Evolutionary conservation across 2,329 filamentous ascomycete species (phyloP).

Genomic region (Curvularia hawaiiensis): DNA sequence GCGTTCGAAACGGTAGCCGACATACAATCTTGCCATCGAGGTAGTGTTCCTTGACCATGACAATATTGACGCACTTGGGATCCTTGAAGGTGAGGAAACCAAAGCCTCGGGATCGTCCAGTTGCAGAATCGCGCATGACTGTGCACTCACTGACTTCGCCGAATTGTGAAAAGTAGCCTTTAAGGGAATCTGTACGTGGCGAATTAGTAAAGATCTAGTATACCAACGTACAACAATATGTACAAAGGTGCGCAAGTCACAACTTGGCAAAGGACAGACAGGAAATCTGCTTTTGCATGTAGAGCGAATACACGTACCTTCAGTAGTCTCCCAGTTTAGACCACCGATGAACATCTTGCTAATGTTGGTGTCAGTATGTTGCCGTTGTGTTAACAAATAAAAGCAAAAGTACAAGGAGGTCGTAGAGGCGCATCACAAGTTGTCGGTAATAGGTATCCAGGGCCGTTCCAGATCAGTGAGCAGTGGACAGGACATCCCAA

Average conservation of each 20-base stretch:
- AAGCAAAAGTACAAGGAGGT: background rate
- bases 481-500: background rate
- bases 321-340: conserved; percentile 98
- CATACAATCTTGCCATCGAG: conserved; percentile 97
- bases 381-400: background rate
- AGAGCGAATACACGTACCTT: conserved; percentile 69
- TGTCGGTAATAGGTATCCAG: background rate
- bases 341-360: conserved; percentile 99
- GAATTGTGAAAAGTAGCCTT: conserved; percentile 97
- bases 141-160: conserved; percentile 97
- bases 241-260: background rate
- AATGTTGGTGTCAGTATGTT: conserved; percentile 24
- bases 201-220: background rate
- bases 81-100: conserved; percentile 98
- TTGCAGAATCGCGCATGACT: conserved; percentile 97
- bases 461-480: background rate
- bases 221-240: background rate
- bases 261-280: background rate
- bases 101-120: conserved; percentile 91
- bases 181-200: conserved; percentile 76
- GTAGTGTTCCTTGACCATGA: conserved; percentile 99
- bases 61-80: conserved; percentile 95
- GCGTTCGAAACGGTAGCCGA: conserved; percentile 12
- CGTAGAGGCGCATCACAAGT: conserved; percentile 20
- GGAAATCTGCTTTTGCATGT: background rate